phyloP scores from a whole-genome alignment of 345 rosid genomes.

The Eucalyptus brandiana region DNA sequence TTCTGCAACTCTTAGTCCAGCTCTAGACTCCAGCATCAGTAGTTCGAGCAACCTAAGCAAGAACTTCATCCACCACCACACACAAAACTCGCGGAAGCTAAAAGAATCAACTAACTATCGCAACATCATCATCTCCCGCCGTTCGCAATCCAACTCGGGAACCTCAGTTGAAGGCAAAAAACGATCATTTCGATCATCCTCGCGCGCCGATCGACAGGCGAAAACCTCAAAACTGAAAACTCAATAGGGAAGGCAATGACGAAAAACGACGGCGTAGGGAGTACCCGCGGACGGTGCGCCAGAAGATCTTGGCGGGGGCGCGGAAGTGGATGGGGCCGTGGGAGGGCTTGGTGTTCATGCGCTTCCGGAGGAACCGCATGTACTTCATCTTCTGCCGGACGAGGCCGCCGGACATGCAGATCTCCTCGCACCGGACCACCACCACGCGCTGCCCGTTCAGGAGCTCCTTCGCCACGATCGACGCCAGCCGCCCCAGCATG shows the following conservation, averaged over 20 bases:
- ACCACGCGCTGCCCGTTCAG: conserved; percentile 77
- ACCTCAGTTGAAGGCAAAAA: not conserved
- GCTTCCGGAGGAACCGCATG: conserved; percentile 77
- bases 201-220: not conserved
- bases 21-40: not conserved
- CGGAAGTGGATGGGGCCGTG: conserved; percentile 94
- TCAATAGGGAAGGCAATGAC: too few relatives aligned
- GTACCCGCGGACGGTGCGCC: conserved; percentile 84
- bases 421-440: conserved; percentile 79
- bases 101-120: not conserved
- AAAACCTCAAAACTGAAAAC: not conserved
- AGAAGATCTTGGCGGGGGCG: conserved; percentile 84
- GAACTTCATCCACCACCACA: not conserved
- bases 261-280: not conserved
- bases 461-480: conserved; percentile 68
- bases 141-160: not conserved
- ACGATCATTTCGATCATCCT: not conserved
- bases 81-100: not conserved
- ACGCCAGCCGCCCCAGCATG: conserved; percentile 66
- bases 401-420: conserved; percentile 77
- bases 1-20: not conserved
- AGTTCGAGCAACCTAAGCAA: not conserved
- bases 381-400: conserved; percentile 94
- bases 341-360: conserved; percentile 95
- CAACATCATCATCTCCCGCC: not conserved